phyloP scores from a whole-genome alignment of 768 basidiomycete species.

The Trametes cingulata region DNA sequence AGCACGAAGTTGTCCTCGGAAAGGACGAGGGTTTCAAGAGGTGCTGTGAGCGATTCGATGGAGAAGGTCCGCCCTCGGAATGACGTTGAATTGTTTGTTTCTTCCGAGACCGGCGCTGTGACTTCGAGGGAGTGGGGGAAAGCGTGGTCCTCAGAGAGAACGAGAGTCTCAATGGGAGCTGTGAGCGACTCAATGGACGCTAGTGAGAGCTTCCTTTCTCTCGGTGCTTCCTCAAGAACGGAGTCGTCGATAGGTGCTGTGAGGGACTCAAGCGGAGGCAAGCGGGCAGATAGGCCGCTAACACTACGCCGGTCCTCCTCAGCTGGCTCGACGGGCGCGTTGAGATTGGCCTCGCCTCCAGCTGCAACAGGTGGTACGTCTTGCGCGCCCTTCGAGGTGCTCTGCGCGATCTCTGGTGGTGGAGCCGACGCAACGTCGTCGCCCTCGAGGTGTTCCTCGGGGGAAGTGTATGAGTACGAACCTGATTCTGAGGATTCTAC shows the following conservation, averaged over 20 bases:
- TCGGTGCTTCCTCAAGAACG: not conserved
- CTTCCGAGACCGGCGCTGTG: not conserved
- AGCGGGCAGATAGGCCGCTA: not conserved
- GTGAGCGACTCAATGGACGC: conserved; percentile 9
- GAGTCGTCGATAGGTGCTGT: not conserved
- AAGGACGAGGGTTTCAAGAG: not conserved
- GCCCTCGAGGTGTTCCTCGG: not conserved
- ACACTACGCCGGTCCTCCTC: not conserved
- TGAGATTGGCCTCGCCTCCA: no score
- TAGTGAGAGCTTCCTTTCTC: not conserved
- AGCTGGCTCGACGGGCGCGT: not conserved
- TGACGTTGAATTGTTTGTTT: no score
- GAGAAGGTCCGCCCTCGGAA: not conserved
- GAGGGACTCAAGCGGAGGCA: not conserved
- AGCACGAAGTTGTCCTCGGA: not conserved
- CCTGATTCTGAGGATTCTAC: conserved; percentile 1
- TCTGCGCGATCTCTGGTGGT: not conserved
- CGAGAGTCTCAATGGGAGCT: conserved; percentile 12
- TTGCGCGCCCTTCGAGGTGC: not conserved
- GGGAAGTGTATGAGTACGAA: conserved; percentile 7
- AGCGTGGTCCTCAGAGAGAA: not conserved
- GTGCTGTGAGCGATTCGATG: conserved; percentile 11
- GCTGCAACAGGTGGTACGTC: no score
- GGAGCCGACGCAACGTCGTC: not conserved
- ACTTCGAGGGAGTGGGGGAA: not conserved